Percentiles rank a stretch among this genome's conserved stretches.
phyloP scores from a whole-genome alignment of 805 yeast genomes.

The Lachancea kluyveri region DNA sequence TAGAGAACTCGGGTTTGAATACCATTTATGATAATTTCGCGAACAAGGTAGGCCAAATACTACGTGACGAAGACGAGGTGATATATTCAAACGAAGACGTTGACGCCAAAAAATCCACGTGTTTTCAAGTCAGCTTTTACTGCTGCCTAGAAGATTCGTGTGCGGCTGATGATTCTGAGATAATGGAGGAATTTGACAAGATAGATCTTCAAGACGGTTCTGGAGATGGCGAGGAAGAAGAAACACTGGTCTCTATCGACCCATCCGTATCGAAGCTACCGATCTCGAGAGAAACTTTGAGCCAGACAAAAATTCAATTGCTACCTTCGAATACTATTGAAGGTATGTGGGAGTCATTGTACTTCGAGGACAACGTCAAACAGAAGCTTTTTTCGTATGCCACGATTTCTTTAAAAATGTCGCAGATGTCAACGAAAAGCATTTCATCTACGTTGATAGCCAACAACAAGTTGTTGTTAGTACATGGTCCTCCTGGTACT shows the following conservation, averaged over 20 bases:
- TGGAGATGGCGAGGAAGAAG: conserved; percentile 9
- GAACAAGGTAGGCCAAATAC: conserved; percentile 5
- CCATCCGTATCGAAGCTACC: conserved; percentile 8
- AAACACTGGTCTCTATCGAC: conserved; percentile 8
- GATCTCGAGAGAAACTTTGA: conserved; percentile 15
- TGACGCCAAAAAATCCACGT: not conserved
- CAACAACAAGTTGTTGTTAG: conserved; percentile 24
- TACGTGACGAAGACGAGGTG: conserved; percentile 18
- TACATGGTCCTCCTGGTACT: conserved; percentile 44
- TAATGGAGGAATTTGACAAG: conserved; percentile 26
- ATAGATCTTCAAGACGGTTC: conserved; percentile 21
- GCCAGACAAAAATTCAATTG: conserved; percentile 13
- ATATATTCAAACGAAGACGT: conserved; percentile 2
- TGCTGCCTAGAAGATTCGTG: conserved; percentile 13
- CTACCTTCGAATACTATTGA: conserved; percentile 31
- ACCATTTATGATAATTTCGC: conserved; percentile 2
- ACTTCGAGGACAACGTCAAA: conserved; percentile 29
- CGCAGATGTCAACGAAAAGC: conserved; percentile 5
- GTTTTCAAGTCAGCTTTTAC: conserved; percentile 4
- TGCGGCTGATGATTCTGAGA: conserved; percentile 2
- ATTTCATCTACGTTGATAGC: conserved; percentile 10
- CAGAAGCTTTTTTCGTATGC: conserved; percentile 29
- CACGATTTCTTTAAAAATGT: conserved; percentile 27
- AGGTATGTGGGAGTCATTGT: conserved; percentile 32
- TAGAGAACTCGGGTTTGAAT: too few relatives aligned